A percentile compares a stretch with the other conserved stretches of the same genome.
Evolutionary conservation across 768 basidiomycete species (phyloP).

Genomic region (Boletus edulis): DNA sequence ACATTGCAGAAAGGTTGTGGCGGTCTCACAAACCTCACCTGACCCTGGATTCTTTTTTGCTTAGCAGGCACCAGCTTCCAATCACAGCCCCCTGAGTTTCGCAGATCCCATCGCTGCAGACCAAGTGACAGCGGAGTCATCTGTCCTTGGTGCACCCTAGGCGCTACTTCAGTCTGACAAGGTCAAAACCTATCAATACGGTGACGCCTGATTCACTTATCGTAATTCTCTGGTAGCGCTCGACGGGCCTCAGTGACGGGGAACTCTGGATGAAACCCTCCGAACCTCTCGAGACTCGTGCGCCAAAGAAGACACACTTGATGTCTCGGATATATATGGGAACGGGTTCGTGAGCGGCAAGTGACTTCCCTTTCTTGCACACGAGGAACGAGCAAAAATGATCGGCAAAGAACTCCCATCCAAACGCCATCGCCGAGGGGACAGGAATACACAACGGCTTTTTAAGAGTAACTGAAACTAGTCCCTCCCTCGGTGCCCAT

Average conservation of each 20-base stretch:
- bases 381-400: not conserved
- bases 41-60: not conserved
- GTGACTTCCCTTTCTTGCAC: conserved; percentile 3
- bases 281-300: not conserved
- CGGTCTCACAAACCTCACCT: not conserved
- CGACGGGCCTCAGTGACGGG: not conserved
- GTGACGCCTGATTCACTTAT: no score
- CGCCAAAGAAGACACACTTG: conserved; percentile 13
- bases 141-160: not conserved
- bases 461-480: conserved; percentile 7
- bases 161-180: no score
- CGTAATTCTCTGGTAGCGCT: not conserved
- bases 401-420: conserved; percentile 6
- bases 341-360: conserved; percentile 3
- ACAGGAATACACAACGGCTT: conserved; percentile 2
- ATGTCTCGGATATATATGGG: conserved; percentile 11
- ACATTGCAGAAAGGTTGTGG: not conserved
- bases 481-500: not conserved
- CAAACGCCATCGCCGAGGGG: conserved; percentile 21
- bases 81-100: not conserved
- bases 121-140: no score
- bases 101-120: no score
- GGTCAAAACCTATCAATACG: no score
- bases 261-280: not conserved
- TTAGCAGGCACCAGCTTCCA: not conserved